Percentiles rank a stretch among this genome's conserved stretches.
Conservation (phyloP, 2,329 filamentous ascomycete species). For the Pseudovirgaria hyperparasitica region DNA sequence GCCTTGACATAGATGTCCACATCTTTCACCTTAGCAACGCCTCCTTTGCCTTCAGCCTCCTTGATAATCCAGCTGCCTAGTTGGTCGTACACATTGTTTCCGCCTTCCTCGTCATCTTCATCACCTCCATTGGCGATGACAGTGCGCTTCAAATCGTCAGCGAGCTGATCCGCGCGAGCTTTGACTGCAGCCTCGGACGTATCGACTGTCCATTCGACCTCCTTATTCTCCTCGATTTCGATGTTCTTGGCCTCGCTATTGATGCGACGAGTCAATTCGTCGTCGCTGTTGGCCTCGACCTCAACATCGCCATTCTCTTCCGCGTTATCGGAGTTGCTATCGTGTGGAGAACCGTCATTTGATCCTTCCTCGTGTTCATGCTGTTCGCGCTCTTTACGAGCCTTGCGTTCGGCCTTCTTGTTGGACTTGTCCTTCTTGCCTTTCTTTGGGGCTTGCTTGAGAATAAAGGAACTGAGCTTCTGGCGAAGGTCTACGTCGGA, state of each 20-base stretch:
- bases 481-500: conserved; percentile 82
- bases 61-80: conserved; percentile 89
- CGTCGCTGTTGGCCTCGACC: conserved; percentile 68
- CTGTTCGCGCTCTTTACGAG: conserved; percentile 58
- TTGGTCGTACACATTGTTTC: conserved; percentile 70
- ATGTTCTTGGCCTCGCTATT: conserved; percentile 59
- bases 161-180: conserved; percentile 83
- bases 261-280: conserved; percentile 74
- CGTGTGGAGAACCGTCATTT: conserved; percentile 49
- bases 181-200: conserved; percentile 92
- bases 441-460: conserved; percentile 91
- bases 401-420: conserved; percentile 77
- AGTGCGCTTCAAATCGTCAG: conserved; percentile 88
- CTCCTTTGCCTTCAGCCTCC: conserved; percentile 54
- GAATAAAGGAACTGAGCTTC: conserved; percentile 93
- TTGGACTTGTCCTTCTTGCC: conserved; percentile 94
- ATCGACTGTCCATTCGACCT: conserved; percentile 92
- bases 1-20: conserved; percentile 93
- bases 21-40: conserved; percentile 69
- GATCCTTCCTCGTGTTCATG: conserved; percentile 39
- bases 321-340: conserved; percentile 52
- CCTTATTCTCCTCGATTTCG: conserved; percentile 55
- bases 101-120: conserved; percentile 70
- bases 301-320: conserved; percentile 54
- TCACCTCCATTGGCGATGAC: conserved; percentile 68